Conservation (phyloP, 306 rosid species). For the Lupinus albus region DNA sequence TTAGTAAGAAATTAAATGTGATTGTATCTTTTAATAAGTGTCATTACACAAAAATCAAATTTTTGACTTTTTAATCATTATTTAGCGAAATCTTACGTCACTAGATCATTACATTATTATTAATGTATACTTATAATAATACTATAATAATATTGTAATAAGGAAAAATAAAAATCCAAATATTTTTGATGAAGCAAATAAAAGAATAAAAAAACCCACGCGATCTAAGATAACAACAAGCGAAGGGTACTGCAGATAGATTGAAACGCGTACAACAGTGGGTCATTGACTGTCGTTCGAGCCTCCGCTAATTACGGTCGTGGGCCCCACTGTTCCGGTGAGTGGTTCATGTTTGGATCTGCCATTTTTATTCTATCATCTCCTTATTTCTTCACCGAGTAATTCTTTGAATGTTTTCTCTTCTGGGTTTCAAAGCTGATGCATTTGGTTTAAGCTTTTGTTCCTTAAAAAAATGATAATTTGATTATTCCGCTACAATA, state of each 20-base stretch:
- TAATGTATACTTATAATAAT: too few species aligned
- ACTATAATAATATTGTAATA: too few species aligned
- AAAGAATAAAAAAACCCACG: not conserved
- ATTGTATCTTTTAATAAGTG: too few species aligned
- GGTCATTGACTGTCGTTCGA: constrained; percentile 27
- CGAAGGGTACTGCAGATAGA: constrained; percentile 6
- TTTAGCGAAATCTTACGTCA: too few species aligned
- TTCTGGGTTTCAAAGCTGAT: constrained; percentile 17
- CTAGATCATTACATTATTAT: too few species aligned
- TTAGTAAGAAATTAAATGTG: too few species aligned
- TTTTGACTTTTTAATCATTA: too few species aligned
- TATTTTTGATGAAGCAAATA: not conserved
- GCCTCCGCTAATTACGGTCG: constrained; percentile 49
- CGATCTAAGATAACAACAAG: constrained; percentile 14
- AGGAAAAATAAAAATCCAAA: not conserved
- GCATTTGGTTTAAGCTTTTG: constrained; percentile 36
- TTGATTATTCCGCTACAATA: constrained; percentile 18
- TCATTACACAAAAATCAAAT: too few species aligned
- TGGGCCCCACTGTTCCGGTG: constrained; percentile 41
- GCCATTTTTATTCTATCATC: constrained; percentile 5
- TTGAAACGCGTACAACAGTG: constrained; percentile 34
- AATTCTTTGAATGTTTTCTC: not conserved
- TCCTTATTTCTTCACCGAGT: not conserved
- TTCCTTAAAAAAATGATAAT: too few species aligned
- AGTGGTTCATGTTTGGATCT: constrained; percentile 27